phyloP scores from a whole-genome alignment of 106 monocot species.

The Chionographis japonica region DNA sequence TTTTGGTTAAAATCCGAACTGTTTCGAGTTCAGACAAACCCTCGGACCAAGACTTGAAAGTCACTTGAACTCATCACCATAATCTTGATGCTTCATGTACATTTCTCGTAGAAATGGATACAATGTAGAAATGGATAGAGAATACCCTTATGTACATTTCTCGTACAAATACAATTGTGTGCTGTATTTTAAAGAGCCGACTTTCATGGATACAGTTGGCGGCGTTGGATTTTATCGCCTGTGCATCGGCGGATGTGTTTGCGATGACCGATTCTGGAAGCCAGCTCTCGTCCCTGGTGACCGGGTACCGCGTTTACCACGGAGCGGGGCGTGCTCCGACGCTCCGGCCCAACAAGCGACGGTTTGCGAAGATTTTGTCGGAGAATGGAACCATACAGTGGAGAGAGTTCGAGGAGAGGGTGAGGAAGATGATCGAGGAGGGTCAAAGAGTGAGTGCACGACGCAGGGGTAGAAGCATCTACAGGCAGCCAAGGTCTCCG shows the following conservation, averaged over 20 bases:
- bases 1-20: too few species aligned
- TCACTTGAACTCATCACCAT: too few species aligned
- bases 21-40: too few species aligned
- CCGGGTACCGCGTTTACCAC: conserved; percentile 70
- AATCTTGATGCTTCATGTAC: too few species aligned
- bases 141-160: too few species aligned
- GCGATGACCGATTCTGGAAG: conserved; percentile 93
- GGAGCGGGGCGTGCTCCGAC: conserved; percentile 66
- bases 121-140: too few species aligned
- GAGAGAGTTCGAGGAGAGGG: conserved; percentile 52
- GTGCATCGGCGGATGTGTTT: conserved; percentile 79
- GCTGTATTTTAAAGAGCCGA: too few species aligned
- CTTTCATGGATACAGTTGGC: conserved; percentile 47
- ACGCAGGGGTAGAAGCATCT: conserved; percentile 69
- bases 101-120: too few species aligned
- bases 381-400: conserved; percentile 46
- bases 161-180: too few species aligned
- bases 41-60: too few species aligned
- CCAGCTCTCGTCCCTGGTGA: conserved; percentile 80
- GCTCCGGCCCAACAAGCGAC: conserved; percentile 64
- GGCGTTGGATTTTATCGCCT: conserved; percentile 82
- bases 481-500: conserved; percentile 65
- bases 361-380: conserved; percentile 44
- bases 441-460: conserved; percentile 49
- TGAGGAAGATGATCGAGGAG: conserved; percentile 68